Conservation (phyloP, 495 filamentous ascomycete genomes). For the Neohortaea acidophila region DNA sequence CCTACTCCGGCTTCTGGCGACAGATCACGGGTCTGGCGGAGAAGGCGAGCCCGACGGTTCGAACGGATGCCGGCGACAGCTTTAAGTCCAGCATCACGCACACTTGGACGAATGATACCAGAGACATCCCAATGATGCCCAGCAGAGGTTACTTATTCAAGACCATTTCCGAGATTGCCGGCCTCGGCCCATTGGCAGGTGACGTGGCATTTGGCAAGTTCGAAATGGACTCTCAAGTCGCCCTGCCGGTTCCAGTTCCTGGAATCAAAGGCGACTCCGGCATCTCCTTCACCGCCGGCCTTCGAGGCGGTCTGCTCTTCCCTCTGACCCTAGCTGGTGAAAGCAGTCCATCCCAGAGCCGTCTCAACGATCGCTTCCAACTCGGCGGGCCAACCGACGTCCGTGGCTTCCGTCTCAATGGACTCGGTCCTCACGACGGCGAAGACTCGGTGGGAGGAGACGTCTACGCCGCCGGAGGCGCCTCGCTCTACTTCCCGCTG, state of each 20-base stretch:
- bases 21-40: constrained; percentile 64
- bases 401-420: constrained; percentile 77
- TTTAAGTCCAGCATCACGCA: constrained; percentile 77
- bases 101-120: constrained; percentile 60
- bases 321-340: constrained; percentile 42
- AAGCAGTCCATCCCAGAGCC: constrained; percentile 42
- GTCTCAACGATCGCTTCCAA: constrained; percentile 85
- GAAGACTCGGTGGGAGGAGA: constrained; percentile 79
- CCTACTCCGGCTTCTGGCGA: constrained; percentile 70
- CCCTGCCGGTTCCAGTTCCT: constrained; percentile 54
- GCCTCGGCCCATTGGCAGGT: constrained; percentile 66
- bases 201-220: constrained; percentile 84
- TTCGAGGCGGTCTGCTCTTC: constrained; percentile 49
- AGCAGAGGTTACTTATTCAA: constrained; percentile 64
- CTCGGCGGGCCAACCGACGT: constrained; percentile 92
- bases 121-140: constrained; percentile 72
- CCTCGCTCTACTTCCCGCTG: constrained; percentile 69
- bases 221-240: constrained; percentile 65
- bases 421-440: constrained; percentile 76
- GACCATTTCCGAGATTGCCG: constrained; percentile 64
- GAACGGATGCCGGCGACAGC: constrained; percentile 75
- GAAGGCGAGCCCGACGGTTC: constrained; percentile 62
- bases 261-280: constrained; percentile 53
- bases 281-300: constrained; percentile 50
- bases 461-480: constrained; percentile 72